Conservation (phyloP, 2,329 filamentous ascomycete genomes). For the Bisporella sp. region DNA sequence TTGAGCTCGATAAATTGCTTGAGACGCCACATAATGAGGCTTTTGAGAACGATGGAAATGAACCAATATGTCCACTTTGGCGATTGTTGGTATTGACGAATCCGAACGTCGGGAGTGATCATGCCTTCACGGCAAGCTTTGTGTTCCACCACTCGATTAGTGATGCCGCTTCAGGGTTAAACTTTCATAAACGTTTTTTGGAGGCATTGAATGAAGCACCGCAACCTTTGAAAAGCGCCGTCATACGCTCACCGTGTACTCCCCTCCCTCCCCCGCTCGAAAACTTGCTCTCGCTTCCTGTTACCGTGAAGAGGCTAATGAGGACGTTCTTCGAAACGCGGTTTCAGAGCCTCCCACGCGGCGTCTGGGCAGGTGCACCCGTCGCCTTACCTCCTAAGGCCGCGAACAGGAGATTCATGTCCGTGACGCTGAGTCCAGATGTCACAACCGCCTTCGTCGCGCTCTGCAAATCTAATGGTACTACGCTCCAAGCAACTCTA, state of each 20-base stretch:
- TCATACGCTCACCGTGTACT: background rate
- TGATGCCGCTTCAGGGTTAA: background rate
- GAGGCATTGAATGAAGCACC: background rate
- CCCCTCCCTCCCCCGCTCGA: background rate
- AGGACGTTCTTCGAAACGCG: background rate
- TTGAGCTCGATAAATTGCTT: slow-evolving; percentile 1
- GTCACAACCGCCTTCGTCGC: background rate
- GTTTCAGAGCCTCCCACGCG: background rate
- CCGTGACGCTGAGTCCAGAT: background rate
- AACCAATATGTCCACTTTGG: background rate
- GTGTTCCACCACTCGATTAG: background rate
- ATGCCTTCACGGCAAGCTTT: slow-evolving; percentile 4
- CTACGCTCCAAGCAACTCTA: background rate
- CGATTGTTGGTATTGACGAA: background rate
- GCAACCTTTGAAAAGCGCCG: background rate
- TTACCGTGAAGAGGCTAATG: background rate
- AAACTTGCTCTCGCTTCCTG: background rate
- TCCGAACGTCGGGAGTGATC: background rate
- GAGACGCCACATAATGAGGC: background rate
- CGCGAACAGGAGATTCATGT: background rate
- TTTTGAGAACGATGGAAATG: background rate
- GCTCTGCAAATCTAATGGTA: slow-evolving; percentile 1
- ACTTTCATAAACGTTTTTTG: background rate
- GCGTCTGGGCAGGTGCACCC: background rate
- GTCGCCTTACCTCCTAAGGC: background rate